Conservation (phyloP, 352 stramenopile genomes). For the Globisporangium alternatum region DNA sequence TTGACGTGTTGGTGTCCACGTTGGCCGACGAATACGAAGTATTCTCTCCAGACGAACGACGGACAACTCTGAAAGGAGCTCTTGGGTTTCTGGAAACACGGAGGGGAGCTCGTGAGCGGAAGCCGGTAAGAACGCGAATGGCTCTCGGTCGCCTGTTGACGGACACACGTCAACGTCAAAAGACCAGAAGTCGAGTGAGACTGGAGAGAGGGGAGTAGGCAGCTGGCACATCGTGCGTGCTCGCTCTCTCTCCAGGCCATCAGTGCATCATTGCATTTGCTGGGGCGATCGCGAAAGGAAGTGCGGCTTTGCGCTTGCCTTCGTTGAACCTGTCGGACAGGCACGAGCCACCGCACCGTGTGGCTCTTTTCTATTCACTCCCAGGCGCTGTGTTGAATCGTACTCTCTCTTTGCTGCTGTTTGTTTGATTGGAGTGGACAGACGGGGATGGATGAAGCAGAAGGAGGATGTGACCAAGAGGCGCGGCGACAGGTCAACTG, state of each 20-base stretch:
- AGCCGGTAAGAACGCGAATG: not conserved
- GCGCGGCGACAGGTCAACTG: conserved; percentile 3
- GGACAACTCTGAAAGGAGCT: no score
- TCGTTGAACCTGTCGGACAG: not conserved
- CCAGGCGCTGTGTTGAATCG: no score
- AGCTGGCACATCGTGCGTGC: not conserved
- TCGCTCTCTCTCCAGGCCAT: not conserved
- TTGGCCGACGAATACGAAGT: no score
- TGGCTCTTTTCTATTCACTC: not conserved
- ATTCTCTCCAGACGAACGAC: no score
- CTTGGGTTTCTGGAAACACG: not conserved
- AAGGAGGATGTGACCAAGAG: conserved; percentile 3
- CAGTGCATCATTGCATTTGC: no score
- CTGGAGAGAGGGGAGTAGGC: not conserved
- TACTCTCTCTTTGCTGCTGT: not conserved
- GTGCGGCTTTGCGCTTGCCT: not conserved
- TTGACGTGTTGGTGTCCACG: no score
- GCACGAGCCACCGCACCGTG: not conserved
- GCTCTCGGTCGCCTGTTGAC: not conserved
- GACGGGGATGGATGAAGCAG: not conserved
- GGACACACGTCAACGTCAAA: not conserved
- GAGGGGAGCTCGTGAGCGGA: not conserved
- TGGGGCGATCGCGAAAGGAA: not conserved
- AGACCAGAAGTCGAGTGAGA: not conserved
- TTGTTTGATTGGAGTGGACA: not conserved